Evolutionary conservation across 2,329 filamentous ascomycete species (phyloP), one percentile per base, ranked within the genome.

Genomic region (Aspergillus pseudonomiae): DNA sequence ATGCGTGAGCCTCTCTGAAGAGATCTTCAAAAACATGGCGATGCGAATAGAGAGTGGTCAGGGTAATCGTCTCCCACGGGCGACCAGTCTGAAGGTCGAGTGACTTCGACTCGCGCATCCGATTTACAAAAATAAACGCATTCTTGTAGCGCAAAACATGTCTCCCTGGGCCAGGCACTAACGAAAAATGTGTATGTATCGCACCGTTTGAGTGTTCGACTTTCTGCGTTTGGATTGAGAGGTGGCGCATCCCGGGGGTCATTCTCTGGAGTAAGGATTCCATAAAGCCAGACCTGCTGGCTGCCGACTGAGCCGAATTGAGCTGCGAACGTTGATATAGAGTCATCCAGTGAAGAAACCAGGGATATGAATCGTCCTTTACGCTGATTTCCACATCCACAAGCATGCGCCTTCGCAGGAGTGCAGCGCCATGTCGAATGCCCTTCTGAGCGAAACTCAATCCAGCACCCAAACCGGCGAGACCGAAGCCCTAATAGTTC

Each of bases 341-440:
- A 7, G 93, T 94, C 77, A 99, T 91, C 94, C 95, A 99, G 68
- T 94, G 90, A 11, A 99, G 85, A 48, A 99, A 88, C 94, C 94
- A 98, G 46, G 89, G 89, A 76, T 98, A 99, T 1, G 94, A 94
- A 52, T 93, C 89, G 79, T 99, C 95, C 72, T 94, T 92, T 75
- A 93, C 91, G 77, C 92, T 94, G 78, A 99, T 97, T 79, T 99
- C 95, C 72, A 99, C 89, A 73, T 97, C 93, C 71, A 98, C 92
- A 34, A 99, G 88, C 80, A 99, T 88, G 56, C 94, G 92, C 59
- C 91, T 89, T 57, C 92, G 91, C 63, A 97, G 81, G 62, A 96
- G 84, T 50, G 86, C 86, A n/a, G 90, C 89, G 60, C 88, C 88
- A 71, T 88, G 84, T 64, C 94, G 86, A 63, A 91, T 78, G 39